phyloP scores from a whole-genome alignment of 2,329 filamentous ascomycete species.

The Cladosporium sp. region DNA sequence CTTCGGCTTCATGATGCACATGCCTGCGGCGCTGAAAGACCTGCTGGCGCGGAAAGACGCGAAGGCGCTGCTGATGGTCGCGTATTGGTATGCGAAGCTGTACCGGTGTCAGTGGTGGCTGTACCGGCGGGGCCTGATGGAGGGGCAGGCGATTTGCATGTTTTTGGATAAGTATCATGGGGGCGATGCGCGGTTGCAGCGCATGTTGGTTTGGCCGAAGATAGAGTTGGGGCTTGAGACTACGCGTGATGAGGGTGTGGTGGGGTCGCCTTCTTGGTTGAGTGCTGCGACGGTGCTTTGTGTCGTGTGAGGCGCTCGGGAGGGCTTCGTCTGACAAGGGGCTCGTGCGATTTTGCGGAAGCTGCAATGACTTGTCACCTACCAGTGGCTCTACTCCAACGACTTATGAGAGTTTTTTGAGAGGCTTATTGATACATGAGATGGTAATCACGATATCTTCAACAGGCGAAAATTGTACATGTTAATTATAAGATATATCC shows the following conservation, averaged over 20 bases:
- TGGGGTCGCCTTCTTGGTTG: background rate
- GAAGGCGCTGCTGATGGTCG: slow-evolving; percentile 49
- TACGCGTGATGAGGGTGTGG: background rate
- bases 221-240: slow-evolving; percentile 11
- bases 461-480: too few species aligned
- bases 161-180: slow-evolving; percentile 33
- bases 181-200: slow-evolving; percentile 6
- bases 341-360: too few species aligned
- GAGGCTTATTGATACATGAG: too few species aligned
- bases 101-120: slow-evolving; percentile 46
- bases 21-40: slow-evolving; percentile 38
- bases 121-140: slow-evolving; percentile 39
- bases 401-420: too few species aligned
- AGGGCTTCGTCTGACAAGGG: too few species aligned
- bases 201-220: slow-evolving; percentile 16
- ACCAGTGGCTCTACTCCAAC: too few species aligned
- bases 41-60: slow-evolving; percentile 48
- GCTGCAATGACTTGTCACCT: too few species aligned
- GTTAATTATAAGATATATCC: too few species aligned
- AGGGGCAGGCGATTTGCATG: slow-evolving; percentile 46
- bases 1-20: slow-evolving; percentile 42
- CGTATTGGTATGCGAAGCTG: slow-evolving; percentile 50
- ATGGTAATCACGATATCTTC: too few species aligned
- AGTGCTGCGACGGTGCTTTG: slow-evolving; percentile 4
- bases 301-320: background rate